Evolutionary conservation across 2,329 filamentous ascomycete species (phyloP), one percentile per base, ranked within the genome.

Genomic region (Pseudocercospora musae): DNA sequence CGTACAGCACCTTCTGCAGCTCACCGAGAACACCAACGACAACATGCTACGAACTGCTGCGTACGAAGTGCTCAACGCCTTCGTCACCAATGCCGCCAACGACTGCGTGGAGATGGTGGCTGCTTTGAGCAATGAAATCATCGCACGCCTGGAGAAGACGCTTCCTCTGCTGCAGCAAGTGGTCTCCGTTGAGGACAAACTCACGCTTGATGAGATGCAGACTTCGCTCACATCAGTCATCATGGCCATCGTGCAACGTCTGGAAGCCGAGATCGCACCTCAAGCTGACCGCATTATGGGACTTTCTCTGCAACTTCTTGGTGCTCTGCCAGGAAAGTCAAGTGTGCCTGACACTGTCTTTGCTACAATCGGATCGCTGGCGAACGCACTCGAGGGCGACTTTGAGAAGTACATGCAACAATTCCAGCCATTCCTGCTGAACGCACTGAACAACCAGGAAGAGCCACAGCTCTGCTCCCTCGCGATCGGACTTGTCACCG

Each of bases 391-490:
- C 72, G 93, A 97, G 75, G 91, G 92, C 59, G 92, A 94, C 69
- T 99, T 99, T 77, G 82, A 89, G 76, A 95, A 96, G 81, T 99
- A 99, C 82, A 98, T 99, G 94, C 92, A 96, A 46, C 87, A 91
- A 1, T 99, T 99, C 78, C 84, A 88, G 49, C 92, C 92, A 9
- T 97, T 92, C 85, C 82, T 99, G 55, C 95, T 95, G 84, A 96
- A 92, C 70, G 95, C 95, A 27, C 87, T 99, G 29, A 89, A 89
- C 73, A 98, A 98, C 82, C 92, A 96, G 75, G 94, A 99, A 68
- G 95, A 97, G 80, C 90, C 93, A 37, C 90, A 88, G 77, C 85
- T 98, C 65, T 98, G 95, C 83, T 89, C 94, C 50, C 96, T 98
- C 88, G 94, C 95, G 71, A 97, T 99, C 77, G 95, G 95, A 71